Percentiles rank a stretch among this genome's conserved stretches.
Conservation (phyloP, 2,329 filamentous ascomycete genomes). For the Hypoxylon sp. region DNA sequence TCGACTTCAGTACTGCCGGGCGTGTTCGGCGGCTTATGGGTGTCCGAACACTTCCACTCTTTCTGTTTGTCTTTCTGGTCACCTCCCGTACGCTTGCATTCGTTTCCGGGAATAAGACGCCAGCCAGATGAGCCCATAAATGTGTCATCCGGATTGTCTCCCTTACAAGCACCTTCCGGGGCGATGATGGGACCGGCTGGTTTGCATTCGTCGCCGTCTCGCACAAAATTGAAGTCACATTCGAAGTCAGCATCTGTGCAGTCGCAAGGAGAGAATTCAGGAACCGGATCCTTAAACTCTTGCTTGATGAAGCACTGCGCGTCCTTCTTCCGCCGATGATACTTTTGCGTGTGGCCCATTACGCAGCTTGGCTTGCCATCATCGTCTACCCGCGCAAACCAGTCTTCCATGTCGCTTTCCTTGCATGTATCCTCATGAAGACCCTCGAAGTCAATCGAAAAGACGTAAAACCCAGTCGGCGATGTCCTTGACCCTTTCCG, state of each 20-base stretch:
- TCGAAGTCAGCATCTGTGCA: constrained; percentile 91
- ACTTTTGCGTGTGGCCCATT: constrained; percentile 96
- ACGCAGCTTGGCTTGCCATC: constrained; percentile 87
- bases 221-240: constrained; percentile 93
- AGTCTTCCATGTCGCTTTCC: constrained; percentile 85
- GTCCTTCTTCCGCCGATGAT: constrained; percentile 85
- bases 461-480: constrained; percentile 69
- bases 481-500: constrained; percentile 66
- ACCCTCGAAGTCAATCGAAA: constrained; percentile 86
- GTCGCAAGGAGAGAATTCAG: constrained; percentile 80
- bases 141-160: constrained; percentile 73
- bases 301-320: constrained; percentile 90
- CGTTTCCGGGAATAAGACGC: constrained; percentile 89
- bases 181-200: constrained; percentile 72
- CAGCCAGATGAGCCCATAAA: constrained; percentile 92
- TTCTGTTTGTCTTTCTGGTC: constrained; percentile 79
- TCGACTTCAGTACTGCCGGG: constrained; percentile 77
- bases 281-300: constrained; percentile 83
- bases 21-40: constrained; percentile 61
- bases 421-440: constrained; percentile 85
- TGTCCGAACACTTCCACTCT: constrained; percentile 82
- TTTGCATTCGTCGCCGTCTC: constrained; percentile 78
- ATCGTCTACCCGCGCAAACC: constrained; percentile 86
- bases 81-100: constrained; percentile 73
- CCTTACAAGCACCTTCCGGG: constrained; percentile 81